A percentile compares a stretch with the other conserved stretches of the same genome.
These are phyloP conservation scores for Solanum raphanifolium DNA, from an alignment of 257 asterid genomes.

Conservation along the genomic window DNA sequence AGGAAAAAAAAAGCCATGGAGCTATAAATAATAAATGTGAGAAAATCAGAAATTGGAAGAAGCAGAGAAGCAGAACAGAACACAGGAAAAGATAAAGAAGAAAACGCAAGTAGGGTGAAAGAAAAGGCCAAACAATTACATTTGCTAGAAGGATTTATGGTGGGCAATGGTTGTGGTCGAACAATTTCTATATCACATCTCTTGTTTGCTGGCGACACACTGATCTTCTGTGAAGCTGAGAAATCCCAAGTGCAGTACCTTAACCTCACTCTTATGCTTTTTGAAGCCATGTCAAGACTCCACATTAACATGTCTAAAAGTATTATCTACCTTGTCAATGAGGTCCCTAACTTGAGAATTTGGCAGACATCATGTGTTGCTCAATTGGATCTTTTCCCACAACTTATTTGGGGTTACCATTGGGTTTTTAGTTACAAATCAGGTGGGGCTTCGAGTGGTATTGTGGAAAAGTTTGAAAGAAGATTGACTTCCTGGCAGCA, in stretches of 20 bases:
- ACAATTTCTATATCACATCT: neutral
- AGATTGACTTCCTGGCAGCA: neutral
- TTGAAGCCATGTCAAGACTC: neutral
- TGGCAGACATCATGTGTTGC: neutral
- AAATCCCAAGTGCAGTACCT: neutral
- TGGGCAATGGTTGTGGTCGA: neutral
- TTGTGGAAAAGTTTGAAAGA: neutral
- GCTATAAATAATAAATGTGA: neutral
- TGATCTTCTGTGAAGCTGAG: neutral
- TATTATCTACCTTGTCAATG: neutral
- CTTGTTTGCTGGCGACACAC: neutral
- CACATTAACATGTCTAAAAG: neutral
- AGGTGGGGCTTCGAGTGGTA: neutral
- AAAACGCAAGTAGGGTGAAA: neutral
- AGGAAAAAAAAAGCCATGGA: neutral
- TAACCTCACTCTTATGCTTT: neutral
- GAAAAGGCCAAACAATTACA: neutral
- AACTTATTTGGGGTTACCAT: neutral
- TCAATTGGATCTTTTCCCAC: neutral
- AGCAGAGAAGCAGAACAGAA: neutral
- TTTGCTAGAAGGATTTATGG: neutral
- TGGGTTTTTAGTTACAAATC: neutral
- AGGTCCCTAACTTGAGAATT: neutral
- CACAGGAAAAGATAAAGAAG: neutral
- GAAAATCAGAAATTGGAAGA: neutral